phyloP scores from a whole-genome alignment of 768 basidiomycete genomes.

The Cyathus striatus region DNA sequence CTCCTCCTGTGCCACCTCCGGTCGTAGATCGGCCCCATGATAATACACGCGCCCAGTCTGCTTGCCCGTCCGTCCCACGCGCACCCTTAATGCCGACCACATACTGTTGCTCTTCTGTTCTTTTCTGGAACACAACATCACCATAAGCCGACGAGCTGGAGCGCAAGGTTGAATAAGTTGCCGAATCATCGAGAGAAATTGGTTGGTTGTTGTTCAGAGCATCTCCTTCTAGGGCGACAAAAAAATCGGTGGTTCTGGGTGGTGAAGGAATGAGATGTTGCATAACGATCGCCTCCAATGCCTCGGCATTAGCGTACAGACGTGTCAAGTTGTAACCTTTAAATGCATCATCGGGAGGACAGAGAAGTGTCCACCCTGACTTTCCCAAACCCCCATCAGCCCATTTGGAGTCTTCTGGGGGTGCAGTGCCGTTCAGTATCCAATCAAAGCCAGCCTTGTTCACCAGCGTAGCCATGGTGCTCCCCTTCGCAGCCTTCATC shows the following conservation, averaged over 20 bases:
- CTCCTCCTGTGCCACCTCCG: constrained; percentile 74
- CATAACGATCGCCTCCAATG: constrained; percentile 54
- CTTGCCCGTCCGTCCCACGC: constrained; percentile 55
- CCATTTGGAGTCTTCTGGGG: constrained; percentile 69
- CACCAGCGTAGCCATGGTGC: constrained; percentile 83
- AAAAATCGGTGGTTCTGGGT: constrained; percentile 13
- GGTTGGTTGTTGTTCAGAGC: constrained; percentile 67
- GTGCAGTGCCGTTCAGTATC: constrained; percentile 81
- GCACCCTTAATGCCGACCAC: constrained; percentile 74
- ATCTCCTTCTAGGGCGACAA: constrained; percentile 20
- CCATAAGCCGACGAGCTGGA: constrained; percentile 67
- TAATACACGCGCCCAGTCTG: constrained; percentile 61
- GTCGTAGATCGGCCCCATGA: constrained; percentile 77
- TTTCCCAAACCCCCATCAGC: constrained; percentile 41
- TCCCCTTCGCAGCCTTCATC: constrained; percentile 81
- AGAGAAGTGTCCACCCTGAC: constrained; percentile 82
- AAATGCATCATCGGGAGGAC: constrained; percentile 91
- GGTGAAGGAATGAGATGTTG: constrained; percentile 71
- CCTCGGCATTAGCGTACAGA: constrained; percentile 52
- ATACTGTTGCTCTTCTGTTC: constrained; percentile 44
- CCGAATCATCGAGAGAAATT: constrained; percentile 61
- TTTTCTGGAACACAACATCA: constrained; percentile 71
- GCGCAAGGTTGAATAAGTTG: constrained; percentile 75
- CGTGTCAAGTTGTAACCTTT: constrained; percentile 77
- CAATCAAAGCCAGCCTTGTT: constrained; percentile 85